Percentiles rank a stretch among this genome's conserved stretches.
These are phyloP conservation scores for Solanum bukasovii DNA, from an alignment of 257 asterid genomes.

Conservation along the genomic window DNA sequence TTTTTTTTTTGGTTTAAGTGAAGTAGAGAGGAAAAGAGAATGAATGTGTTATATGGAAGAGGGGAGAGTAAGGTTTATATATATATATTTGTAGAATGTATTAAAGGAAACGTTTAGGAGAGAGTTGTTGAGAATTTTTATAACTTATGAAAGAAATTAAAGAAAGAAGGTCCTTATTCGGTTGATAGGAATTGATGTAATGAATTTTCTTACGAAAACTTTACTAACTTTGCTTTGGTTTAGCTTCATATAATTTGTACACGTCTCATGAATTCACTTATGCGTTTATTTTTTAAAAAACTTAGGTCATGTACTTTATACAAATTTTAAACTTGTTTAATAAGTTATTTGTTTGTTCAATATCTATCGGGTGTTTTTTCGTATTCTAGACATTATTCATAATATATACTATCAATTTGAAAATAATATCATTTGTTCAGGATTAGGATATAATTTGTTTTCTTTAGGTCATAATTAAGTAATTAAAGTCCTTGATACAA, in stretches of 20 bases:
- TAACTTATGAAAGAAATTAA: not conserved
- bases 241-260: not conserved
- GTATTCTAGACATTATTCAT: not conserved
- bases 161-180: not conserved
- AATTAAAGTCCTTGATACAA: not conserved
- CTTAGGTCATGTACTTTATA: not conserved
- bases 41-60: conserved; percentile 7
- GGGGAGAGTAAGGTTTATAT: conserved; percentile 1
- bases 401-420: not conserved
- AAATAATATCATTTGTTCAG: not conserved
- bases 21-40: conserved; percentile 9
- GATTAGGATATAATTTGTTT: not conserved
- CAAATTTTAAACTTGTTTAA: not conserved
- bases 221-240: not conserved
- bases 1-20: not conserved
- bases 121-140: not conserved
- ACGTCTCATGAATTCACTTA: not conserved
- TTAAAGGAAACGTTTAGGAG: conserved; percentile 1
- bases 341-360: not conserved
- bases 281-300: not conserved
- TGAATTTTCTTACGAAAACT: not conserved
- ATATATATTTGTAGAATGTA: conserved; percentile 27
- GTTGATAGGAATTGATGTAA: not conserved
- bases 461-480: not conserved
- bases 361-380: not conserved